Evolutionary conservation across 192 early-diverging fungal species (phyloP), one percentile per base, ranked within the genome.

Genomic region (Pilobolus umbonatus): DNA sequence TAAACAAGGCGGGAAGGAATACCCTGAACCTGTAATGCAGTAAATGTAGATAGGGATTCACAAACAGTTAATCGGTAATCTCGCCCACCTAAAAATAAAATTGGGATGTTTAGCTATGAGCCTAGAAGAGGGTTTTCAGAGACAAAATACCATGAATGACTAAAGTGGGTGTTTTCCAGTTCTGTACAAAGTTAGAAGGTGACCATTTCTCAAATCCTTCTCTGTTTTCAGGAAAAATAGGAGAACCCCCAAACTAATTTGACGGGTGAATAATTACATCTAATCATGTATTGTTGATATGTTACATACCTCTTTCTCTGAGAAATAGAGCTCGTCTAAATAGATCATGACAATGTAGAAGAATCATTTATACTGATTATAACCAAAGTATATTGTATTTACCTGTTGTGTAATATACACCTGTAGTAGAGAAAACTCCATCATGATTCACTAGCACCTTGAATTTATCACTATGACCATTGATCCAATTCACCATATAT

Each of bases 401-500:
- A 49, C 48, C 60, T 5, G 87, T 88, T 21, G 76, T 59, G 60
- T 87, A 92, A 67, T 80, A 92, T 11, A 75, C 68, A 25, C 68
- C 63, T 14, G 73, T 49, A 7, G 80, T 76, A 21, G 73, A 73
- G 69, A 90, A 90, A 50, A 85, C 76, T 54, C 89, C 89, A 63
- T 88, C 89, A 56, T 90, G 87, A 57, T 78, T 84, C 25, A 90
- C 87, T 43, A 88, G 62, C 21, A 70, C 73, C 42, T 71, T 69
- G 70, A 92, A 92, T 21, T 82, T 69, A 26, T 75, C 47, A 6
- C 82, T 87, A 61, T 90, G 83, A 7, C 80, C 82, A 58, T 92
- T 92, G 59, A 92, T 72, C 88, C 88, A 92, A 73, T 92, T 92
- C 49, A 87, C 75, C 90, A 88, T 88, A 61, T 81, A 89, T 11